Conservation (phyloP, 2,329 filamentous ascomycete genomes). For the Aspergillus cejpii region DNA sequence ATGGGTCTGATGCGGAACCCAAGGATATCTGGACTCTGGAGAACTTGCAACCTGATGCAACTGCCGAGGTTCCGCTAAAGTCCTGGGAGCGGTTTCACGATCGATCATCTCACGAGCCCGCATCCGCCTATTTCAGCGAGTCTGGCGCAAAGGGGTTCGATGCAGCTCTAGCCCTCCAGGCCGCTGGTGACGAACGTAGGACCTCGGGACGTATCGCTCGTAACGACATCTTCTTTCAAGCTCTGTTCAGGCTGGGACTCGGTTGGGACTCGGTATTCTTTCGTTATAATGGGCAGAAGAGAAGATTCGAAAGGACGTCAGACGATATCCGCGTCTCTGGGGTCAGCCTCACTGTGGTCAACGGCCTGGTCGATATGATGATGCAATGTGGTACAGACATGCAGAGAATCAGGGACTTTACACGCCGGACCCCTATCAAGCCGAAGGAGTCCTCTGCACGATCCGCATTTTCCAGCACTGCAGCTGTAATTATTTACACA, state of each 20-base stretch:
- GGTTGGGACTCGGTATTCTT: conserved; percentile 43
- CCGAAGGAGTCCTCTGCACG: conserved; percentile 27
- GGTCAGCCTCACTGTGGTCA: conserved; percentile 41
- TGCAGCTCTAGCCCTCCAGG: conserved; percentile 30
- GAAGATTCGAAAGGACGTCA: conserved; percentile 38
- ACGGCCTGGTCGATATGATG: conserved; percentile 27
- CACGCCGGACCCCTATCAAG: conserved; percentile 23
- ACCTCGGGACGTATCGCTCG: conserved; percentile 29
- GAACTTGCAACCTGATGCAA: conserved; percentile 13
- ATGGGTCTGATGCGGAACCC: conserved; percentile 8
- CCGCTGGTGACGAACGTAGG: conserved; percentile 14
- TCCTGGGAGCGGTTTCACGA: conserved; percentile 41
- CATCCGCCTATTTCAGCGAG: conserved; percentile 41
- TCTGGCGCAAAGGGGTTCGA: conserved; percentile 38
- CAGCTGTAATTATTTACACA: conserved; percentile 32
- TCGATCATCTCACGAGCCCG: conserved; percentile 25
- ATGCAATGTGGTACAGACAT: conserved; percentile 34
- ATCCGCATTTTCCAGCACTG: conserved; percentile 31
- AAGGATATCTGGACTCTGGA: conserved; percentile 35
- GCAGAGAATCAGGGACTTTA: conserved; percentile 33
- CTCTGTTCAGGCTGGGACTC: conserved; percentile 37
- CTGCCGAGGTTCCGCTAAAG: conserved; percentile 18
- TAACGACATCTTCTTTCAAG: conserved; percentile 35
- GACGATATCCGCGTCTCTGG: conserved; percentile 46
- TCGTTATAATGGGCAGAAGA: conserved; percentile 32